Conservation (phyloP, 176 grass and related monocot species). For the Echinochloa phyllopogon region DNA sequence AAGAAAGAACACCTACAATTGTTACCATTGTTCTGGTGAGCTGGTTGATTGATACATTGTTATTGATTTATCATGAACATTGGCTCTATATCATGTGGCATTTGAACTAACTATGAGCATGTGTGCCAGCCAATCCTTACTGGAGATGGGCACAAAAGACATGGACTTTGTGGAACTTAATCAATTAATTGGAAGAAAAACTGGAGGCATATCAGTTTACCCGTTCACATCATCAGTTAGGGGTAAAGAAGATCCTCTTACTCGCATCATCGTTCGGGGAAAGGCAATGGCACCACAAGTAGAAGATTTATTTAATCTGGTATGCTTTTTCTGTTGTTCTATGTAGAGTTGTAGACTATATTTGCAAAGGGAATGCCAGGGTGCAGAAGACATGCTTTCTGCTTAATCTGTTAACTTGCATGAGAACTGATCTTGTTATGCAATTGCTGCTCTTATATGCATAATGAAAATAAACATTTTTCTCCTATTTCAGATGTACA, state of each 20-base stretch:
- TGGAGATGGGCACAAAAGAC: conserved; percentile 99
- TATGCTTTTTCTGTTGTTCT: conserved; percentile 49
- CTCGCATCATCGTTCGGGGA: conserved; percentile 76
- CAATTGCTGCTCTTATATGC: conserved; percentile 14
- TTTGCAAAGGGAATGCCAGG: neutral
- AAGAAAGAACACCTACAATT: conserved; percentile 94
- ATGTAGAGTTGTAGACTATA: neutral
- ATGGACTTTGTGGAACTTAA: conserved; percentile 99
- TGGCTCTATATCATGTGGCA: neutral
- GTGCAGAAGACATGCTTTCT: conserved; percentile 20
- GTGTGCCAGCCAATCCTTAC: conserved; percentile 86
- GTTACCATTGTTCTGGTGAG: conserved; percentile 96
- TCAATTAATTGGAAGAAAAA: conserved; percentile 98
- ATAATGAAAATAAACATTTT: conserved; percentile 27
- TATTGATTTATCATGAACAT: conserved; percentile 32
- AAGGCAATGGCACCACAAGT: conserved; percentile 82
- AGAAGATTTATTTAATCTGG: conserved; percentile 97
- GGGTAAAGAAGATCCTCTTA: conserved; percentile 86
- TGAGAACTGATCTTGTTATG: conserved; percentile 1
- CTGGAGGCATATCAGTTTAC: conserved; percentile 99
- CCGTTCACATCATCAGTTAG: conserved; percentile 88
- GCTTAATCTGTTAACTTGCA: conserved; percentile 29
- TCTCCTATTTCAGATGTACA: conserved; percentile 73
- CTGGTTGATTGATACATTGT: conserved; percentile 20
- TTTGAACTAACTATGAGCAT: conserved; percentile 45